Base-by-base conservation (phyloP, 345 rosid genomes). In the Lumnitzera littorea region DNA sequence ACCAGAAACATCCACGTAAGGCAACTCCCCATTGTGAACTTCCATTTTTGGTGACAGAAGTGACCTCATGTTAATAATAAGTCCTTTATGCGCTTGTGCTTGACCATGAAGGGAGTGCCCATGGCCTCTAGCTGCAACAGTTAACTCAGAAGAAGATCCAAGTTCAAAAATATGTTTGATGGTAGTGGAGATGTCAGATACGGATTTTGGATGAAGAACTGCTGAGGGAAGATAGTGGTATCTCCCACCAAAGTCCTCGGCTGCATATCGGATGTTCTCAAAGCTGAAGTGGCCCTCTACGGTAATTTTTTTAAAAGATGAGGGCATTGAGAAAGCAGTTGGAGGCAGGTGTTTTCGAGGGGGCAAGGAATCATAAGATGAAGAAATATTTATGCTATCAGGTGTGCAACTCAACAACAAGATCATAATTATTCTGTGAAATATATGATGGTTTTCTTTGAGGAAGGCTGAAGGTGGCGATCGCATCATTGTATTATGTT, bases 81-180 rank as follows among this genome's bases (percentile, higher is more conserved):
- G 62, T 15, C 99, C 99, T 64, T 71, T 82, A 55, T 75, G 80
- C 41, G 99, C 86, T 63, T 83, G 90, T 56, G 99, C 74, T 71
- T 95, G 99, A 52, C 99, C 97, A 66, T 95, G 82, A 27, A 95
- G 84, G 27, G 99, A 95, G 81, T 91, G 99, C 13, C 96, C 96
- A 65, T 78, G 88, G 59, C 99, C 99, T 80, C 89, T 78, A 4
- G 96, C 99, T 20, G 99, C 96, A 50, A 95, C 84, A 14, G 92
- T 88, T 12, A 95, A 74, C 64, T 63, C 69, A 15, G 97, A 79
- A 29, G 74, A 24, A n/a, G 87, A 67, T n/a, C 95, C 91, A 72
- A 80, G 68, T 54, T 82, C 55, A 51, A 76, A 71, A 41, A 86
- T 63, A 73, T 78, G 78, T 67, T 76, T 86, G 54, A 88, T 57